Evolutionary conservation across 1,284 basidiomycete species (phyloP), one percentile per base, ranked within the genome.

Genomic region (Rhodotorula mucilaginosa): DNA sequence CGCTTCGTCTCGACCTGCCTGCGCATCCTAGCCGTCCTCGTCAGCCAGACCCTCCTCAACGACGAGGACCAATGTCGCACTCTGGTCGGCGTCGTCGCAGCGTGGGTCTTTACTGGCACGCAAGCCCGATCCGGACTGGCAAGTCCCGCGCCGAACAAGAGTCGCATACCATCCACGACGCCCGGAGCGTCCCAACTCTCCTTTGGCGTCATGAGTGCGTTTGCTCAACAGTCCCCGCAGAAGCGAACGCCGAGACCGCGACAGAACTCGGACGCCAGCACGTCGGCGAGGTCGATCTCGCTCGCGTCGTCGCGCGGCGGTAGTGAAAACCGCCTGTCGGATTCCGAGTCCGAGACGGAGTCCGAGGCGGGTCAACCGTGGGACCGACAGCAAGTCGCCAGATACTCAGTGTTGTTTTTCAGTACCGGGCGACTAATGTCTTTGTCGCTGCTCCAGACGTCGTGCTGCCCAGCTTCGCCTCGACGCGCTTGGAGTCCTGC

Each of bases 121-220:
- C 7, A 56, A 15, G 15, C 61, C 60, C 6, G 1, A 8, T 29
- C 44, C 5, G 54, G 54, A n/a, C n/a, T 54, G 52, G 26, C 26
- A 12, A 56, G 26, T 29, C 54, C 54, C 16, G 16, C 54, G 54
- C 54, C 54, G 26, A 16, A 13, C 13, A n/a, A 26, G 6, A 26
- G n/a, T 26, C 54, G 54, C 26, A 16, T 5, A 13, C 54, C 54
- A 2, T 12, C 26, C 49, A 3, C 4, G 5, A 5, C 10, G n/a
- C 31, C 57, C 0, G 54, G 29, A 6, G 31, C 23, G 34, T 21
- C 44, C 8, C 69, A 63, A 12, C 64, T 69, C 3, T 46, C 67
- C 5, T 64, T 66, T 56, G 73, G 73, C 10, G 70, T 69, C 31
- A 71, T 74, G 70, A 64, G 73, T 39, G 58, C 61, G 0, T 74